A percentile compares a stretch with the other conserved stretches of the same genome.
Conservation (phyloP, 78 protist genomes). For the Mastigamoeba balamuthi region DNA sequence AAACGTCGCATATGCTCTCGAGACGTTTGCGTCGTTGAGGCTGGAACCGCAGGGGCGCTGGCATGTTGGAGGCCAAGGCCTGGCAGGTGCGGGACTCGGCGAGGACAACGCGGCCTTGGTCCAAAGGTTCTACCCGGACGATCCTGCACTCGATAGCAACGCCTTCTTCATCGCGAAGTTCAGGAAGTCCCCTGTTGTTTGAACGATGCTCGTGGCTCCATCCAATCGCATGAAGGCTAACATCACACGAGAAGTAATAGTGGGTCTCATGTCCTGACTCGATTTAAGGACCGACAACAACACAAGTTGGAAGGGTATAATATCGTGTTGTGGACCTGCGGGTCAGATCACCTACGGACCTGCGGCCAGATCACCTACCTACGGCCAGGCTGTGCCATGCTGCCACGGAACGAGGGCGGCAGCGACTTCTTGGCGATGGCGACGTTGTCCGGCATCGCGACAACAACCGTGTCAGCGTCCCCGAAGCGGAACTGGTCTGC, state of each 20-base stretch:
- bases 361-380: too few relatives aligned
- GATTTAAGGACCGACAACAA: too few relatives aligned
- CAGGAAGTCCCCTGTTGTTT: not conserved
- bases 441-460: constrained; percentile 50
- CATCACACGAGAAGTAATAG: too few relatives aligned
- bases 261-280: too few relatives aligned
- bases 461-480: constrained; percentile 37
- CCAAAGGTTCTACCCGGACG: constrained; percentile 11
- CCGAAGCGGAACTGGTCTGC: constrained; percentile 54
- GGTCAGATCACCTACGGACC: too few relatives aligned
- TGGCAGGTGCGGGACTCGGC: not conserved
- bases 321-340: too few relatives aligned
- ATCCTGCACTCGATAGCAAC: not conserved
- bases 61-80: not conserved
- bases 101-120: not conserved
- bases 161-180: constrained; percentile 21
- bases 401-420: not conserved
- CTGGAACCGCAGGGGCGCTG: not conserved
- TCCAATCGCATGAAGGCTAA: too few relatives aligned
- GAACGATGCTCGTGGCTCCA: too few relatives aligned
- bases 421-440: constrained; percentile 18
- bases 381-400: too few relatives aligned
- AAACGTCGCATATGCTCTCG: not conserved
- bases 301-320: too few relatives aligned
- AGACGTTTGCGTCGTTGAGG: not conserved